Conservation (phyloP, 202 grass and related monocot species). For the Sporobolus alterniflorus region DNA sequence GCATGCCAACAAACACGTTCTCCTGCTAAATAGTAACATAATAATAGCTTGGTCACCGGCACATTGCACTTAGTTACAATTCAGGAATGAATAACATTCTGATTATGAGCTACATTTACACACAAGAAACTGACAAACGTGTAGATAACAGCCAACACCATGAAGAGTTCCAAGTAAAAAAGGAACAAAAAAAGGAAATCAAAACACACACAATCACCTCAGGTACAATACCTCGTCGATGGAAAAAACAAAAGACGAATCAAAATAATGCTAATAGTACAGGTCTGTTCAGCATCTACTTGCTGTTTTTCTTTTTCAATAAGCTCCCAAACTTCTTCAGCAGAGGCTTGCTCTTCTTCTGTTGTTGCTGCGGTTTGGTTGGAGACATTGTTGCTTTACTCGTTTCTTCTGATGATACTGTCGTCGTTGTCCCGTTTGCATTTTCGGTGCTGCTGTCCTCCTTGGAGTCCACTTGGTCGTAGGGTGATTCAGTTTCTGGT, state of each 20-base stretch:
- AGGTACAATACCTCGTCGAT: constrained; percentile 57
- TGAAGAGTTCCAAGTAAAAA: constrained; percentile 36
- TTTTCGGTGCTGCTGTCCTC: constrained; percentile 44
- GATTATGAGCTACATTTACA: constrained; percentile 52
- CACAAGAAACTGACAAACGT: constrained; percentile 36
- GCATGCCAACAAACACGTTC: constrained; percentile 15
- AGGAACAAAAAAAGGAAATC: not conserved
- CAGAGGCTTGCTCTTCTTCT: constrained; percentile 81
- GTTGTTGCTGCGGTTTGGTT: constrained; percentile 49
- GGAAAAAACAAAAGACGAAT: constrained; percentile 40
- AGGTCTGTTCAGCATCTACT: constrained; percentile 50
- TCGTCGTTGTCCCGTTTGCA: constrained; percentile 32
- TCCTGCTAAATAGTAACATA: not conserved
- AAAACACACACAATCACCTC: constrained; percentile 52
- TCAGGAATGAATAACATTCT: constrained; percentile 42
- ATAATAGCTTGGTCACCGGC: not conserved
- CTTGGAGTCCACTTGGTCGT: constrained; percentile 50
- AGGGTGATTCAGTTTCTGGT: constrained; percentile 47
- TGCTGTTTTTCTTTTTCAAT: constrained; percentile 91
- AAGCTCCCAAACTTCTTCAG: constrained; percentile 77
- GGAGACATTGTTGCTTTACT: constrained; percentile 50
- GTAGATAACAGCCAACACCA: constrained; percentile 40
- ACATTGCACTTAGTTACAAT: constrained; percentile 15
- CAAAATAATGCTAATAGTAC: constrained; percentile 52
- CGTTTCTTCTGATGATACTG: constrained; percentile 32